Conservation (phyloP, 768 basidiomycete genomes). For the Podaxis rugospora region DNA sequence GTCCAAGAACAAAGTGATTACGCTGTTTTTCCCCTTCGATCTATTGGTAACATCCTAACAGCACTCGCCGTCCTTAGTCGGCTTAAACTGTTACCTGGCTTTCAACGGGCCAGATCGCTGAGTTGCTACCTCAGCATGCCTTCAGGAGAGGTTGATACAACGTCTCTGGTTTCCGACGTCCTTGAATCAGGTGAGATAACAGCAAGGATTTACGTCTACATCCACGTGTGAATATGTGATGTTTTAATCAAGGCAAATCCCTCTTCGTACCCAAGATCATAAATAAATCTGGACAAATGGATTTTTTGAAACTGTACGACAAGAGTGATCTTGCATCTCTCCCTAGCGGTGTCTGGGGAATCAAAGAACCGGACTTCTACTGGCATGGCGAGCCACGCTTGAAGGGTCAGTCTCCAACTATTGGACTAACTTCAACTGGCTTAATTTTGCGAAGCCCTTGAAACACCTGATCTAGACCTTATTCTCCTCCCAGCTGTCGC, state of each 20-base stretch:
- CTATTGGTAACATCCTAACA: conserved; percentile 17
- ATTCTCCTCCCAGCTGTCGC: conserved; percentile 69
- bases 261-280: conserved; percentile 69
- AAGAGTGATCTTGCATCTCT: conserved; percentile 54
- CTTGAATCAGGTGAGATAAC: conserved; percentile 45
- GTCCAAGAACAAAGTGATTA: conserved; percentile 59
- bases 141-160: conserved; percentile 61
- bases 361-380: conserved; percentile 55
- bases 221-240: neutral
- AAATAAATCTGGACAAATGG: conserved; percentile 45
- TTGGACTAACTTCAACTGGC: conserved; percentile 2
- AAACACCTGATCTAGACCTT: conserved; percentile 41
- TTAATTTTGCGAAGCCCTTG: neutral
- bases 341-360: conserved; percentile 67
- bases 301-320: conserved; percentile 59
- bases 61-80: conserved; percentile 43
- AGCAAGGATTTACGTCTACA: neutral
- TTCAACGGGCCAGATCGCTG: conserved; percentile 43
- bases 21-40: neutral
- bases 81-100: conserved; percentile 47
- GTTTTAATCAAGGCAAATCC: conserved; percentile 43
- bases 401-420: conserved; percentile 42
- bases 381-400: conserved; percentile 41
- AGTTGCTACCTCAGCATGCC: conserved; percentile 86
- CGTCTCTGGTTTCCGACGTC: conserved; percentile 44